Base-by-base conservation (phyloP, 106 monocot genomes). In the Xerophyta viscosa region DNA sequence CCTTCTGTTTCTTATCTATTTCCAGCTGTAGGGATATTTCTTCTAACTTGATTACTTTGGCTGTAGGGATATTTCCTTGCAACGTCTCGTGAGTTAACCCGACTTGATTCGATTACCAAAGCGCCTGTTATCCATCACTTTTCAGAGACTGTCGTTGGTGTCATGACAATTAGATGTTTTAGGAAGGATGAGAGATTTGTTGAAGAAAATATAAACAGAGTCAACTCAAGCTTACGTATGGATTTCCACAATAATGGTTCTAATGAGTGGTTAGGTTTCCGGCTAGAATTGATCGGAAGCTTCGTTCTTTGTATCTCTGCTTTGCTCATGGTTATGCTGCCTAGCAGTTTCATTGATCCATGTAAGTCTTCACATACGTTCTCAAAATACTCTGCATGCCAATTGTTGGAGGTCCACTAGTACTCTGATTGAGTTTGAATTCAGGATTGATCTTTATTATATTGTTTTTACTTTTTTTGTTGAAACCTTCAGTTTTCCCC, bases 121-220 rank as follows among this genome's bases (percentile, higher is more conserved):
- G 89, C 89, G 17, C 89, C 89, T 2, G 77, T 89, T 20, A 80
- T 89, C 66, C 83, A 89, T 79, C 89, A 89, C 58, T 89, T 89
- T 56, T 80, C 83, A 13, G 89, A 89, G 56, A 83, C 77, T 1
- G 64, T 89, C 62, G 27, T 54, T 11, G 89, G 89, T 27, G 83
- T 74, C 23, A 55, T 63, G 13, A 84, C 83, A 3, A 83, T 89
- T 22, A 65, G 89, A 27, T 80, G 83, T 53, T 89, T 89, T 61
- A 61, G 61, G n/a, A 77, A 80, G 67, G 71, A 83, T 64, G 59
- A 57, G 25, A 73, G 66, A 15, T 89, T 89, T 53, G 56, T 42
- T 20, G 31, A 73, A 23, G 73, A 64, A 48, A 83, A 83, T 30
- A 12, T 89, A 1, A 17, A 62, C 17, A 70, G 83, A 53, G 77